phyloP scores from a whole-genome alignment of 441 rosid genomes.

The Adansonia rubrostipa region DNA sequence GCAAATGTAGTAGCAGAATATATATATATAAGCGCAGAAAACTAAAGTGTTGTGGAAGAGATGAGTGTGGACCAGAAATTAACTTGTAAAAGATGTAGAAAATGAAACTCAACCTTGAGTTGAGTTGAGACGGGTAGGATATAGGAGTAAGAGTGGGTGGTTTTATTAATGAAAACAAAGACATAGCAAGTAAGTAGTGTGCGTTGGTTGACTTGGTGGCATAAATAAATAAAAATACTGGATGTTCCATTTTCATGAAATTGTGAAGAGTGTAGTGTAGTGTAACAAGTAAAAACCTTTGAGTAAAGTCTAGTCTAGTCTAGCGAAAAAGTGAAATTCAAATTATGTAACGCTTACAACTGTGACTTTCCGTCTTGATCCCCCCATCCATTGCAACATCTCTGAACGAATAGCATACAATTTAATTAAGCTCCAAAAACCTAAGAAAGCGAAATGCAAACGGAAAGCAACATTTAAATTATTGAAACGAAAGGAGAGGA shows the following conservation, averaged over 20 bases:
- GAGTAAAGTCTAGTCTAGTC: neutral
- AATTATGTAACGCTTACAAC: constrained; percentile 48
- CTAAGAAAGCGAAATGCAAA: neutral
- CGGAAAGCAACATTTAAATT: neutral
- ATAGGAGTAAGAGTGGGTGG: neutral
- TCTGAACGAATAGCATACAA: neutral
- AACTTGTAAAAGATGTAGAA: neutral
- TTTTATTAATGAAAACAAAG: too few species aligned
- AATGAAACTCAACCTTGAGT: neutral
- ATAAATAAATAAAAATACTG: too few species aligned
- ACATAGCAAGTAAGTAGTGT: too few species aligned
- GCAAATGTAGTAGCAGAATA: neutral
- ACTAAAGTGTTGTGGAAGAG: neutral
- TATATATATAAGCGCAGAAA: neutral
- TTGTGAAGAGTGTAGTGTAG: neutral
- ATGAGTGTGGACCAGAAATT: neutral
- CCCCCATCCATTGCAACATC: constrained; percentile 97
- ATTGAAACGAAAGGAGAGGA: neutral
- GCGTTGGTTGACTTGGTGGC: too few species aligned
- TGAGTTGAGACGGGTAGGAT: too few species aligned
- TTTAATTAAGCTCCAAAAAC: neutral
- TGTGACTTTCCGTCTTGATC: constrained; percentile 80
- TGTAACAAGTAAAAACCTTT: neutral
- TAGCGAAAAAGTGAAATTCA: too few species aligned
- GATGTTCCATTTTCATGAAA: too few species aligned